A percentile compares a stretch with the other conserved stretches of the same genome.
Conservation (phyloP, 331 rosid genomes). For the Acacia pycnantha region DNA sequence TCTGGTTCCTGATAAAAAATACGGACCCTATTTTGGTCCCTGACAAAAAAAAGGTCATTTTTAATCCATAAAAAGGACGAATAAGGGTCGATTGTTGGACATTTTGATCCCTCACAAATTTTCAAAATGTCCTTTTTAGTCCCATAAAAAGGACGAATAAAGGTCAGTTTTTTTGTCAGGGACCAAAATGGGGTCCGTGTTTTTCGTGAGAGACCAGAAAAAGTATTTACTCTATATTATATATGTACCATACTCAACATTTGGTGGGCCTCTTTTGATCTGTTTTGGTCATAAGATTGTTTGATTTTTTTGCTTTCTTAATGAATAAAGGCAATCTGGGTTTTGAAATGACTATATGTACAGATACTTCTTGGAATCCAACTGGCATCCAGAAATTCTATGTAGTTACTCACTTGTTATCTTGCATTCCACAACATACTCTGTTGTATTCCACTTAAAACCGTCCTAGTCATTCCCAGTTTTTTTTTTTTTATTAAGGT, state of each 20-base stretch:
- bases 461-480: neutral
- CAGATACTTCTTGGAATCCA: slow-evolving; percentile 6
- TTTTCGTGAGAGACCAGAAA: no score
- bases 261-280: neutral
- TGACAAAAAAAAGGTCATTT: no score
- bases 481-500: neutral
- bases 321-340: neutral
- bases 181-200: no score
- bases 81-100: no score
- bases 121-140: no score
- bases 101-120: no score
- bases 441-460: neutral
- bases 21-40: no score
- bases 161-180: no score
- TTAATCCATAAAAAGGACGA: no score
- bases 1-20: no score
- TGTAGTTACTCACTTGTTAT: neutral
- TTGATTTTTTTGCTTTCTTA: neutral
- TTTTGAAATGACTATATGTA: neutral
- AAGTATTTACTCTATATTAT: no score
- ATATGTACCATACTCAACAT: neutral
- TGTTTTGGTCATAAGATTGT: neutral
- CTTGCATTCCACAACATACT: neutral
- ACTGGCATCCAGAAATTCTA: neutral
- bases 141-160: no score